Evolutionary conservation across 345 rosid genomes (phyloP).

Genomic region (Cardamine occulta): DNA sequence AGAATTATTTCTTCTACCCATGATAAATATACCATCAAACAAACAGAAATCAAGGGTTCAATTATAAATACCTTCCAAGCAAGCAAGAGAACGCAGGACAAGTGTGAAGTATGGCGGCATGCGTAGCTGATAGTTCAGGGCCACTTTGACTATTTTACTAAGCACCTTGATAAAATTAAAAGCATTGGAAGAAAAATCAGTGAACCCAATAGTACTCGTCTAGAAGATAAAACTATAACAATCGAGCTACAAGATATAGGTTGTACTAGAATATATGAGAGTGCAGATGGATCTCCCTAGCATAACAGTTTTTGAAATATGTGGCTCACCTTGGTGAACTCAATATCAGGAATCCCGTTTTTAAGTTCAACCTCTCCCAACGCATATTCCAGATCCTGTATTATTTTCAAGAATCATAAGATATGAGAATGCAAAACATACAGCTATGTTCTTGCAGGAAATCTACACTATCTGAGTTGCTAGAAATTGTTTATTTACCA

Average conservation of each 20-base stretch:
- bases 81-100: conserved; percentile 92
- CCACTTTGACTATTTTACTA: conserved; percentile 80
- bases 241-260: not conserved
- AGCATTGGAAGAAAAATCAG: conserved; percentile 4
- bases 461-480: conserved; percentile 3
- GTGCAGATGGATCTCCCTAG: not conserved
- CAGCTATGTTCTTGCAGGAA: not conserved
- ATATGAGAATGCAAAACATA: conserved; percentile 10
- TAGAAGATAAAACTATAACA: conserved; percentile 17
- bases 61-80: conserved; percentile 77
- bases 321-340: conserved; percentile 83
- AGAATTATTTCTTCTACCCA: conserved; percentile 1
- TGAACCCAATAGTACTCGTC: not conserved
- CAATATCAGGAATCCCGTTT: conserved; percentile 90
- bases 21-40: conserved; percentile 12
- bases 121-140: conserved; percentile 86
- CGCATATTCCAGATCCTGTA: conserved; percentile 86
- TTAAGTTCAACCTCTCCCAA: conserved; percentile 80
- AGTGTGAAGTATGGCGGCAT: conserved; percentile 98
- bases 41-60: conserved; percentile 24
- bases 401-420: conserved; percentile 33
- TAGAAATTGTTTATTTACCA: conserved; percentile 53
- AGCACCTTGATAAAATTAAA: conserved; percentile 63
- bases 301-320: conserved; percentile 17
- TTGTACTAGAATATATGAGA: not conserved